Conservation (phyloP, 495 filamentous ascomycete genomes). For the Aspergillus egyptiacus region DNA sequence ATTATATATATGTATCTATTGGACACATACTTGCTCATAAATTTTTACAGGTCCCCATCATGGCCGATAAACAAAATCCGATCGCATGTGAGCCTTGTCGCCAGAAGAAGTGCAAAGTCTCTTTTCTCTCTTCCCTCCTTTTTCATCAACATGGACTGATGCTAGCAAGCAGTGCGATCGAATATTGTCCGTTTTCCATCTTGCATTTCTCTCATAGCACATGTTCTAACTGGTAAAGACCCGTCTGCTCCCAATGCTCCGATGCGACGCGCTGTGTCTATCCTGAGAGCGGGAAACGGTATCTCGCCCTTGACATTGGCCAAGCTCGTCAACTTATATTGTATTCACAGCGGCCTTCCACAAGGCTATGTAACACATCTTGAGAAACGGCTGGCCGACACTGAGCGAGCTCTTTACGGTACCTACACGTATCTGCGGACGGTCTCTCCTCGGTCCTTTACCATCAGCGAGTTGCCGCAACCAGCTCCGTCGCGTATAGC, state of each 20-base stretch:
- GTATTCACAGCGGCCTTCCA: conserved; percentile 17
- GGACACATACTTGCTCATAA: no score
- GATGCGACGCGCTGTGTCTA: conserved; percentile 18
- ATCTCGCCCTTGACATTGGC: not conserved
- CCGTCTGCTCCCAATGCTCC: conserved; percentile 20
- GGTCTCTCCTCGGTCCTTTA: not conserved
- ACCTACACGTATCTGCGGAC: conserved; percentile 14
- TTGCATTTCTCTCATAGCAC: not conserved
- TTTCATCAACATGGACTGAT: not conserved
- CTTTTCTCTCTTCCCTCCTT: not conserved
- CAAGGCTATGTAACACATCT: conserved; percentile 22
- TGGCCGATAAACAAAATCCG: conserved; percentile 16
- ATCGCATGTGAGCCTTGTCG: conserved; percentile 26
- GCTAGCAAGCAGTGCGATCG: conserved; percentile 20
- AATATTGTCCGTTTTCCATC: conserved; percentile 12
- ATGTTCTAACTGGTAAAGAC: conserved; percentile 12
- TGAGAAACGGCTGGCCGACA: conserved; percentile 20
- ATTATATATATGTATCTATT: not conserved
- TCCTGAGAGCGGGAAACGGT: conserved; percentile 25
- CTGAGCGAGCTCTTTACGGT: conserved; percentile 19
- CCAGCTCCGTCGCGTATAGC: conserved; percentile 3
- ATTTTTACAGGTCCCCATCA: no score
- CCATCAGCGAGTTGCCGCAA: not conserved
- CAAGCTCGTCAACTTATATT: not conserved
- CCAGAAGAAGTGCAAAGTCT: conserved; percentile 27